Evolutionary conservation across 2,329 filamentous ascomycete species (phyloP), one percentile per base, ranked within the genome.

Genomic region (Cordyceps pruinosa): DNA sequence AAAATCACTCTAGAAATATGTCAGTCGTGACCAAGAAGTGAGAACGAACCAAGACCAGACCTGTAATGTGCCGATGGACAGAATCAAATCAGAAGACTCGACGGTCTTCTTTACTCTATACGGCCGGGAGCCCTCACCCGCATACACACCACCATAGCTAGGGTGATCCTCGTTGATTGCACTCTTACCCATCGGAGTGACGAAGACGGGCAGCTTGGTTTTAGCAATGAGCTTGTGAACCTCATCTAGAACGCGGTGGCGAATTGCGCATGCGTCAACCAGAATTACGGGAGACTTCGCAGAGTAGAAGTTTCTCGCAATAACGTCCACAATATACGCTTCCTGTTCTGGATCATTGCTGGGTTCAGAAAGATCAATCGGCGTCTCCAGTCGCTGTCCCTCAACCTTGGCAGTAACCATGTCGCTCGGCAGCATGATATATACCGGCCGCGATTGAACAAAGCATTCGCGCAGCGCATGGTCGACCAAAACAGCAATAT

Each of bases 101-200:
- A 91, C 80, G 28, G 80, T 77, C 44, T 84, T 74, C 61, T 80
- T 79, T 25, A 88, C 86, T 37, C 80, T 79, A 1, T 80, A 75
- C 1, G 82, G 78, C 53, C 86, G 81, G 32, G 86, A 90, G 35
- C 87, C 89, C 58, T 81, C 80, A n/a, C 91, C 91, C 9, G 88
- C 87, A 69, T 96, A 95, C 5, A 96, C 88, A 61, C 91, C 91
- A 23, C 88, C 88, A 63, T 87, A 96, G 66, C 83, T 88, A n/a
- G 80, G 75, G 47, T 88, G 79, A 2, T 81, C 81, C 71, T 96
- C 90, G 65, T 94, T 81, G 47, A 96, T 81, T 21, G 88, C 88
- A 19, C 90, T 83, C 74, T 96, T 96, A 47, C 90, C 90, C 88
- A 95, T 95, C 2, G 90, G 89, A 0, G 90, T 88, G n/a, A 92